A percentile compares a stretch with the other conserved stretches of the same genome.
These are phyloP conservation scores for Aspergillus puulaauensis DNA, from an alignment of 2,329 filamentous ascomycete genomes.

Conservation along the genomic window DNA sequence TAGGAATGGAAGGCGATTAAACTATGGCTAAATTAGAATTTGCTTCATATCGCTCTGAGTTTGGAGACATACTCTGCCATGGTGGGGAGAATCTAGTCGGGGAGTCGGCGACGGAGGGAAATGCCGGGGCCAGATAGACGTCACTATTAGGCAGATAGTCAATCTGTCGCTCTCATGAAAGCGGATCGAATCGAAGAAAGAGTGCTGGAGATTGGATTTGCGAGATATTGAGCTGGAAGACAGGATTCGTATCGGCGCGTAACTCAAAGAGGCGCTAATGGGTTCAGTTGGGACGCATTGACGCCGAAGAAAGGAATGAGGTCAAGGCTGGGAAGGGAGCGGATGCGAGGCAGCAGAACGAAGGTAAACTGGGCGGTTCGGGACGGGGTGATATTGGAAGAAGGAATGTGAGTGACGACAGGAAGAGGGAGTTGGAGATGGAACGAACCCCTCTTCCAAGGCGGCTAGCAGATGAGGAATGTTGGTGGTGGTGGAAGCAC, in stretches of 20 bases:
- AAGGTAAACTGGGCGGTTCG: neutral
- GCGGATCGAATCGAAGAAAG: conserved; percentile 11
- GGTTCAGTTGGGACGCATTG: conserved; percentile 1
- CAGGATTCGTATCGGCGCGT: conserved; percentile 1
- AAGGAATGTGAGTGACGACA: conserved; percentile 13
- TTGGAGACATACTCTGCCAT: conserved; percentile 40
- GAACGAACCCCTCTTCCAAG: conserved; percentile 2
- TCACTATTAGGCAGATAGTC: conserved; percentile 19
- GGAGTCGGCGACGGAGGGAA: conserved; percentile 21
- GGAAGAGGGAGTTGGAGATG: conserved; percentile 9
- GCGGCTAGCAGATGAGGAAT: conserved; percentile 2
- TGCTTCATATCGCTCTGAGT: neutral
- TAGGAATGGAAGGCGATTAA: conserved; percentile 41
- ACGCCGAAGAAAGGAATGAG: conserved; percentile 4
- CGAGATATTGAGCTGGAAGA: conserved; percentile 9
- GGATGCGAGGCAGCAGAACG: conserved; percentile 2
- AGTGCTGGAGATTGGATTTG: conserved; percentile 16
- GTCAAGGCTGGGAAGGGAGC: conserved; percentile 1
- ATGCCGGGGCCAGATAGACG: conserved; percentile 12
- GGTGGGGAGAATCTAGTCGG: conserved; percentile 18
- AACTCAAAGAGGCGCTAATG: neutral
- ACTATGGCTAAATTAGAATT: conserved; percentile 24
- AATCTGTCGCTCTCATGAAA: conserved; percentile 18
- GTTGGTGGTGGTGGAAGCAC: neutral
- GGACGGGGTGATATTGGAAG: conserved; percentile 1